Percentiles rank a stretch among this genome's conserved stretches.
phyloP scores from a whole-genome alignment of 768 basidiomycete species.

The Albatrellus ellisii region DNA sequence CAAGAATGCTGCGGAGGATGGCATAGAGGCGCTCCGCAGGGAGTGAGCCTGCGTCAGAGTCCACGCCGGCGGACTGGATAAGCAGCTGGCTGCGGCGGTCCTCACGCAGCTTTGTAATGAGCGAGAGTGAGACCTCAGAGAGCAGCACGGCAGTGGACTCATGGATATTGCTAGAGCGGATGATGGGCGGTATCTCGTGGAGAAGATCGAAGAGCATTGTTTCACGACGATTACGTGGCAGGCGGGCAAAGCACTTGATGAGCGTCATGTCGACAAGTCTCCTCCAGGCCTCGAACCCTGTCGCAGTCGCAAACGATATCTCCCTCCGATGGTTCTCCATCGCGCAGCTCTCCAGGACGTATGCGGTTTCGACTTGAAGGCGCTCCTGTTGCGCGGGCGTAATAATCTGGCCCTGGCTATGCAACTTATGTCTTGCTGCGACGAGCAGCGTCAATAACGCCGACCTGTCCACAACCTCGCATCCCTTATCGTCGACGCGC shows the following conservation, averaged over 20 bases:
- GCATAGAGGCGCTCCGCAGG: constrained; percentile 71
- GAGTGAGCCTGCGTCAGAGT: constrained; percentile 50
- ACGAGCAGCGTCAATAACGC: constrained; percentile 61
- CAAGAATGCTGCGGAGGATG: constrained; percentile 61
- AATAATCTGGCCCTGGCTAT: constrained; percentile 53
- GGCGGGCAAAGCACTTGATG: constrained; percentile 72
- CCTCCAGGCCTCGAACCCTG: constrained; percentile 76
- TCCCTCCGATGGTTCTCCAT: constrained; percentile 83
- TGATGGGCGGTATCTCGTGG: constrained; percentile 59
- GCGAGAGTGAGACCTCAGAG: constrained; percentile 68
- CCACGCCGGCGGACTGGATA: constrained; percentile 40
- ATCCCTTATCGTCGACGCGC: constrained; percentile 54
- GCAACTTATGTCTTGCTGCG: constrained; percentile 43
- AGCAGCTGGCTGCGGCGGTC: constrained; percentile 60
- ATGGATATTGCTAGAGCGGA: constrained; percentile 51
- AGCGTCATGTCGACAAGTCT: constrained; percentile 74
- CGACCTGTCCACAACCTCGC: constrained; percentile 69
- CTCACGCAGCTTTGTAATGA: constrained; percentile 82
- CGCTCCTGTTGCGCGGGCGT: constrained; percentile 52
- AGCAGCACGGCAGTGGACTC: constrained; percentile 71
- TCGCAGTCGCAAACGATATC: constrained; percentile 54
- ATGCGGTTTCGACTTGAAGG: constrained; percentile 53
- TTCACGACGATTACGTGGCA: constrained; percentile 75
- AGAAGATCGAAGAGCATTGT: constrained; percentile 85
- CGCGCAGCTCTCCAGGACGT: constrained; percentile 73